A percentile compares a stretch with the other conserved stretches of the same genome.
Evolutionary conservation across 208 protist species (phyloP).

Genomic region (Acanthamoeba triangularis): DNA sequence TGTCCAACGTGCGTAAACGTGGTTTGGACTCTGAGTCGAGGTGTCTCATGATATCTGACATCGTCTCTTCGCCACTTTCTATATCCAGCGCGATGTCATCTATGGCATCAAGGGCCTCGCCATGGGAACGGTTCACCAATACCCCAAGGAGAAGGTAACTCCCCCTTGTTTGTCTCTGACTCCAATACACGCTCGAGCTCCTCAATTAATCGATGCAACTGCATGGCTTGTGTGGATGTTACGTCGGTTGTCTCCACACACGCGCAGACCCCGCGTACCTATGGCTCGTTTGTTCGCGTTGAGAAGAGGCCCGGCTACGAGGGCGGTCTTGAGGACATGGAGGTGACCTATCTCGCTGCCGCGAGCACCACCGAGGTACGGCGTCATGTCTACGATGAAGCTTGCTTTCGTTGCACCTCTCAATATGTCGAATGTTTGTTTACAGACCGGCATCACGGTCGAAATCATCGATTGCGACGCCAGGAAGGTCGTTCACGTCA

Average conservation of each 20-base stretch:
- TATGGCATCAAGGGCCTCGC: neutral
- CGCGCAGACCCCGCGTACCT: neutral
- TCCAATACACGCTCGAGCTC: neutral
- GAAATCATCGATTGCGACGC: slow-evolving; percentile 22
- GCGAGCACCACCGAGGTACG: slow-evolving; percentile 6
- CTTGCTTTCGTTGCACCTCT: neutral
- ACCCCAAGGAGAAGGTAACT: neutral
- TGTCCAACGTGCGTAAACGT: slow-evolving; percentile 1
- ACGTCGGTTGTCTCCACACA: neutral
- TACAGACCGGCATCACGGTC: neutral
- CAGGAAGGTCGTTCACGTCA: slow-evolving; percentile 27
- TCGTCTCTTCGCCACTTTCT: too few relatives aligned
- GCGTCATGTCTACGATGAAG: neutral
- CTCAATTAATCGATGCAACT: neutral
- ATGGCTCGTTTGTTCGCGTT: neutral
- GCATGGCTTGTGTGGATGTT: neutral
- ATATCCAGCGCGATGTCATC: neutral
- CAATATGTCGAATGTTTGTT: neutral
- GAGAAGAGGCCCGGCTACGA: slow-evolving; percentile 31
- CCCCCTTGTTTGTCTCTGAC: neutral
- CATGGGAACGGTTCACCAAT: neutral
- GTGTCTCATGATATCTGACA: too few relatives aligned
- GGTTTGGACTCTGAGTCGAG: neutral
- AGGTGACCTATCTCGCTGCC: slow-evolving; percentile 1
- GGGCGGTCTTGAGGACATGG: neutral